Percentiles rank a stretch among this genome's conserved stretches.
phyloP scores from a whole-genome alignment of 2,329 filamentous ascomycete species.

The Ceratocystis cacaofunesta region DNA sequence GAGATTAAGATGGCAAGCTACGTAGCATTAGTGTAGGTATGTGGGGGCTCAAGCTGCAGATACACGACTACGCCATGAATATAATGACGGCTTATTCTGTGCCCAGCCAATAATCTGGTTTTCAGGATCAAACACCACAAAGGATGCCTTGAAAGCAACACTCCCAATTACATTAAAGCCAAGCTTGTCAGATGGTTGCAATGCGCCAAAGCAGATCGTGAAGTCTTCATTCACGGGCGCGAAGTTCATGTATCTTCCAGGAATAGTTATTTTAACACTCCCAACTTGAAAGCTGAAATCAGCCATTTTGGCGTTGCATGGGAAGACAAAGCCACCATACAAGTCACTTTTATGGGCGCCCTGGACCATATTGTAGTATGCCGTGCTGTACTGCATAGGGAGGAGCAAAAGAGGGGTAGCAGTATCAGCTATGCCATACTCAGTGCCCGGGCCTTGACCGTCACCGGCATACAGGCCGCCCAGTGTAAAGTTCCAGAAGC shows the following conservation, averaged over 20 bases:
- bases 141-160: constrained; percentile 47
- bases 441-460: neutral
- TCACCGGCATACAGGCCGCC: constrained; percentile 23
- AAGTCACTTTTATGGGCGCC: constrained; percentile 28
- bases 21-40: too few species aligned
- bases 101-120: constrained; percentile 24
- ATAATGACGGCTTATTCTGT: neutral
- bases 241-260: constrained; percentile 39
- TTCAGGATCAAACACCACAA: constrained; percentile 42
- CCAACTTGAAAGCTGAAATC: constrained; percentile 42
- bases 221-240: constrained; percentile 29
- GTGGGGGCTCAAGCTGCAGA: too few species aligned
- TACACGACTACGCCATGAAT: too few species aligned
- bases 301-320: constrained; percentile 32
- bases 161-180: constrained; percentile 49
- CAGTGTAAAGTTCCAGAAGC: constrained; percentile 47
- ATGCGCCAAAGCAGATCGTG: constrained; percentile 50
- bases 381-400: constrained; percentile 34
- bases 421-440: constrained; percentile 33
- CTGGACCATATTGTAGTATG: constrained; percentile 34
- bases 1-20: too few species aligned
- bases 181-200: constrained; percentile 34
- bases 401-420: constrained; percentile 51
- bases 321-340: constrained; percentile 33
- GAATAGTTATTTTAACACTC: constrained; percentile 41